phyloP scores from a whole-genome alignment of 1,284 basidiomycete species.

The Xerocomus minutiporus region DNA sequence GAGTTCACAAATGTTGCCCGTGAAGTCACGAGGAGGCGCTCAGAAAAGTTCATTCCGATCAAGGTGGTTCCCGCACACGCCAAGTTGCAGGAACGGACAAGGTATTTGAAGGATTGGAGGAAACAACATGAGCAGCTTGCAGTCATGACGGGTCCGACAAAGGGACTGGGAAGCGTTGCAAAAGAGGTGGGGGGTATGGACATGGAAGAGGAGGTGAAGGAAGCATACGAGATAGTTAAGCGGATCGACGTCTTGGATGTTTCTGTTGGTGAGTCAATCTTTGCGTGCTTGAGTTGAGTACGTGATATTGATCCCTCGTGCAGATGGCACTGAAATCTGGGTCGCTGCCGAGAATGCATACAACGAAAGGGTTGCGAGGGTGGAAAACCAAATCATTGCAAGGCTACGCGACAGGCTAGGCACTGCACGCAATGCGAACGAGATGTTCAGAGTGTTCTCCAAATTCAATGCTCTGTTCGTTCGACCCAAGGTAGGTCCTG shows the following conservation, averaged over 20 bases:
- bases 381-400: slow-evolving; percentile 98
- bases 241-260: slow-evolving; percentile 95
- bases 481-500: slow-evolving; percentile 80
- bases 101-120: slow-evolving; percentile 88
- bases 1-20: slow-evolving; percentile 97
- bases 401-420: slow-evolving; percentile 87
- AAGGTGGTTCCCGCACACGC: slow-evolving; percentile 90
- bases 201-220: slow-evolving; percentile 96
- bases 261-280: slow-evolving; percentile 59
- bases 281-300: not conserved
- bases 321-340: slow-evolving; percentile 98
- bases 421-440: slow-evolving; percentile 95
- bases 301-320: slow-evolving; percentile 6
- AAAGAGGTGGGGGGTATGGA: slow-evolving; percentile 82
- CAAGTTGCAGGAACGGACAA: slow-evolving; percentile 84
- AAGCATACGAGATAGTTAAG: slow-evolving; percentile 93
- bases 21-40: slow-evolving; percentile 88
- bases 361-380: slow-evolving; percentile 94
- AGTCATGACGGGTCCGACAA: slow-evolving; percentile 94
- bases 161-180: slow-evolving; percentile 69
- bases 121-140: slow-evolving; percentile 97
- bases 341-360: slow-evolving; percentile 95
- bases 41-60: slow-evolving; percentile 96
- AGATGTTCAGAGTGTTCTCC: slow-evolving; percentile 99
- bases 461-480: slow-evolving; percentile 99